Conservation (phyloP, 1,139 yeast species). For the Debaryomyces singareniensis region DNA sequence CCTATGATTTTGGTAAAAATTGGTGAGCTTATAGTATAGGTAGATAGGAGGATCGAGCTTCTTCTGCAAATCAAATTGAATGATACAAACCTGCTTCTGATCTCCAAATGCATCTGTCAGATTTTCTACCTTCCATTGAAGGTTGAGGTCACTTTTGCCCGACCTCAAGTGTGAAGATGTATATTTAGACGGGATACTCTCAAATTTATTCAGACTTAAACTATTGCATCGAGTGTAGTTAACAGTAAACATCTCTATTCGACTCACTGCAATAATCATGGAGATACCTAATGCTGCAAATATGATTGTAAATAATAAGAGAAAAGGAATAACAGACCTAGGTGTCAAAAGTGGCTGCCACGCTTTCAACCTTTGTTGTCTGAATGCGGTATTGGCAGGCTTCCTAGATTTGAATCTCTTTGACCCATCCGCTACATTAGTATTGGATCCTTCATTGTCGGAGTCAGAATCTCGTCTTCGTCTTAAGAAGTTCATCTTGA, state of each 20-base stretch:
- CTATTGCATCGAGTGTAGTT: conserved; percentile 54
- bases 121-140: conserved; percentile 49
- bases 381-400: conserved; percentile 74
- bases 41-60: conserved; percentile 56
- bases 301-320: conserved; percentile 55
- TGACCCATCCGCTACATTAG: conserved; percentile 15
- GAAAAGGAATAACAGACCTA: conserved; percentile 63
- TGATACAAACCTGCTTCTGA: conserved; percentile 37
- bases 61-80: conserved; percentile 55
- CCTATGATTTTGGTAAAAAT: conserved; percentile 73
- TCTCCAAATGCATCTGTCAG: conserved; percentile 29
- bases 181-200: conserved; percentile 45
- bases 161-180: conserved; percentile 49
- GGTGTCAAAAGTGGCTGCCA: conserved; percentile 84
- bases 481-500: conserved; percentile 33
- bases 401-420: conserved; percentile 47
- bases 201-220: conserved; percentile 30
- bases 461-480: conserved; percentile 22
- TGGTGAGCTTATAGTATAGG: conserved; percentile 64
- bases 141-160: conserved; percentile 32
- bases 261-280: conserved; percentile 50
- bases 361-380: conserved; percentile 68
- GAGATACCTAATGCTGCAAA: conserved; percentile 75
- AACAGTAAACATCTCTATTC: conserved; percentile 52
- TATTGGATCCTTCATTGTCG: conserved; percentile 22